Base-by-base conservation (phyloP, 2,329 filamentous ascomycete species). In the Fusarium foetens region DNA sequence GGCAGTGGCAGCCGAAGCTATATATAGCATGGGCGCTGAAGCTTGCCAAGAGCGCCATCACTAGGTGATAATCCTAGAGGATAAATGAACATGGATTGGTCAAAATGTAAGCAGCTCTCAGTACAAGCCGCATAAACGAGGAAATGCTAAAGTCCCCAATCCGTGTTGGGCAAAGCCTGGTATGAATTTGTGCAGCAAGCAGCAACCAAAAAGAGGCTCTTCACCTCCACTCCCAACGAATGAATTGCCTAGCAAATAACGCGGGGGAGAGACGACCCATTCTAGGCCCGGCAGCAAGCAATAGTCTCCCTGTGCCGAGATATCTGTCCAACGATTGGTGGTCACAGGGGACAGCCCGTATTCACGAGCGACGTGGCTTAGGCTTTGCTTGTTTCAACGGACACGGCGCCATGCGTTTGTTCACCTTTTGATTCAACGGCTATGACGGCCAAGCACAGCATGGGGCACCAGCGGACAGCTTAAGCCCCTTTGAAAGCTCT, bases 341-440 rank as follows among this genome's bases (percentile, higher is more conserved):
- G 39, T 61, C 45, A 63, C 51, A 58, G 55, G 66, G 61, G 58
- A 51, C 62, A 73, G 46, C 70, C 70, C 66, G 70, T 71, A 73
- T 73, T 71, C 70, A 73, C 36, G 70, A 46, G 59, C 70, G 60
- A 73, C 66, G 67, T 73, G 71, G 70, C 67, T 71, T 73, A 33
- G 52, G 23, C 54, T 66, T 57, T 45, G 61, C 43, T 55, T 60
- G 66, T 69, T 64, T 72, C 66, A 73, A 64, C 42, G 42, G 46
- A 23, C 55, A 68, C 48, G 29, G 60, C 53, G 52, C 61, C 61
- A 58, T 59, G 41, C 63, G 41, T 63, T 57, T 71, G 36, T 27
- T 66, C 55, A 43, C 45, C 39, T 55, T 66, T 66, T 66, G 35
- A 53, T 71, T 71, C 67, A 59, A 31, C 49, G 46, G 61, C 35